Conservation (phyloP, 495 filamentous ascomycete species). For the Platismatia glauca region DNA sequence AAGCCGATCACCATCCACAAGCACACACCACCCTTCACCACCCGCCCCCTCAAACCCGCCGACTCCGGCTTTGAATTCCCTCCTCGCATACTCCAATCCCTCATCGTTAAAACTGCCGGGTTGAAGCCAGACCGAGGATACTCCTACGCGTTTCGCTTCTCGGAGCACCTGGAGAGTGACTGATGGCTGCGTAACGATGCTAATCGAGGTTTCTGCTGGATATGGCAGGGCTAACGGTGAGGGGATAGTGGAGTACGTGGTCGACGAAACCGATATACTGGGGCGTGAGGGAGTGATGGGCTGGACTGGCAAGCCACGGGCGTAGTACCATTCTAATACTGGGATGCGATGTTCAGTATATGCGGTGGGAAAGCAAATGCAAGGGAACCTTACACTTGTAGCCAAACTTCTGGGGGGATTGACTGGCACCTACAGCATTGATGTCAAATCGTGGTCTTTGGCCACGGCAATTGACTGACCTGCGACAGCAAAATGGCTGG, state of each 20-base stretch:
- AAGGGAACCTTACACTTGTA: slow-evolving; percentile 57
- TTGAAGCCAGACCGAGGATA: slow-evolving; percentile 83
- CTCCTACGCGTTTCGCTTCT: slow-evolving; percentile 70
- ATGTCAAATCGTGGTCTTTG: not conserved
- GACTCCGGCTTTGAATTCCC: slow-evolving; percentile 59
- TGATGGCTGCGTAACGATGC: slow-evolving; percentile 75
- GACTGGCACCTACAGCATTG: slow-evolving; percentile 55
- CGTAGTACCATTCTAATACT: slow-evolving; percentile 88
- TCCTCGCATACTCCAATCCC: slow-evolving; percentile 57
- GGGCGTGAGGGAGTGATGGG: slow-evolving; percentile 70
- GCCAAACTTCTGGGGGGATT: slow-evolving; percentile 78
- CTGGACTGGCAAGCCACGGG: slow-evolving; percentile 63
- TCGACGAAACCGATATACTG: slow-evolving; percentile 46
- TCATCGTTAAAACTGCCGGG: slow-evolving; percentile 76
- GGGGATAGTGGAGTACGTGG: slow-evolving; percentile 53
- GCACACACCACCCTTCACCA: slow-evolving; percentile 80
- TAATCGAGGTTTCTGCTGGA: slow-evolving; percentile 62
- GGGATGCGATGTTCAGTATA: slow-evolving; percentile 13
- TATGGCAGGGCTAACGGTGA: slow-evolving; percentile 53
- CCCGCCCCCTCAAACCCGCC: slow-evolving; percentile 58
- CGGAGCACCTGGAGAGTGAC: slow-evolving; percentile 64
- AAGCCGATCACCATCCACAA: slow-evolving; percentile 77
- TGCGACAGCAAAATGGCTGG: slow-evolving; percentile 77
- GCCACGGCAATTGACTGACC: not conserved
- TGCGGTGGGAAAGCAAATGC: not conserved